Percentiles rank a stretch among this genome's conserved stretches.
These are phyloP conservation scores for Nigrospora osmanthi DNA, from an alignment of 2,329 filamentous ascomycete species.

Conservation along the genomic window DNA sequence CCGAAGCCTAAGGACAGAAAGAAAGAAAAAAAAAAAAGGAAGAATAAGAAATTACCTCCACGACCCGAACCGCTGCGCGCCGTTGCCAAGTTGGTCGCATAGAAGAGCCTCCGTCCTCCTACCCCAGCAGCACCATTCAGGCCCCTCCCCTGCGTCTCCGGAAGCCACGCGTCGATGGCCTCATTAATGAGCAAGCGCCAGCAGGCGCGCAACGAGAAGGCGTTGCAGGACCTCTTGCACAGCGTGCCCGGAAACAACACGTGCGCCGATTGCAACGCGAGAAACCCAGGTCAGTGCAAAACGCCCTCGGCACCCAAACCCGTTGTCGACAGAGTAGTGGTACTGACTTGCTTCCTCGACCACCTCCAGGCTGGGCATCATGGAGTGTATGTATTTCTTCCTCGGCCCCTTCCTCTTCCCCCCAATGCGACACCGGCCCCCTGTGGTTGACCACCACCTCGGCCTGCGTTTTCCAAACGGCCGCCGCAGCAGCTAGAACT, in stretches of 20 bases:
- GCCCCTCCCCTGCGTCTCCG: too few species aligned
- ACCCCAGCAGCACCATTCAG: too few species aligned
- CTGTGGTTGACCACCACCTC: too few species aligned
- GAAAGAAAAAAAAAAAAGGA: too few species aligned
- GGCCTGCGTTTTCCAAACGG: neutral
- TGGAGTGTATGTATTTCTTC: constrained; percentile 69
- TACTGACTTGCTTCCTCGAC: constrained; percentile 19
- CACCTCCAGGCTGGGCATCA: constrained; percentile 74
- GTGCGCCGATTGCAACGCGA: constrained; percentile 87
- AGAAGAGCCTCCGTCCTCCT: too few species aligned
- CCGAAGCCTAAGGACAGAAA: too few species aligned
- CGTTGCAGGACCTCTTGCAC: constrained; percentile 82
- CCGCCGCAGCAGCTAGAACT: neutral
- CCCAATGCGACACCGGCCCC: too few species aligned
- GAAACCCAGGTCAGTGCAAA: constrained; percentile 70
- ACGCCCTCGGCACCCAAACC: too few species aligned
- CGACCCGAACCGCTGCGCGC: too few species aligned
- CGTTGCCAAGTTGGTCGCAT: too few species aligned
- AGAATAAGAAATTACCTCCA: too few species aligned
- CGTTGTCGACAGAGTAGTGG: too few species aligned
- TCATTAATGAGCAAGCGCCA: constrained; percentile 84
- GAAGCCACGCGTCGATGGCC: constrained; percentile 45
- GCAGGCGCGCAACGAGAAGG: constrained; percentile 93
- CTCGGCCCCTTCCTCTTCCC: constrained; percentile 1
- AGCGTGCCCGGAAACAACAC: constrained; percentile 78